Evolutionary conservation across 306 rosid genomes (phyloP), one percentile per base, ranked within the genome.

Genomic region (Cucumis hystrix): DNA sequence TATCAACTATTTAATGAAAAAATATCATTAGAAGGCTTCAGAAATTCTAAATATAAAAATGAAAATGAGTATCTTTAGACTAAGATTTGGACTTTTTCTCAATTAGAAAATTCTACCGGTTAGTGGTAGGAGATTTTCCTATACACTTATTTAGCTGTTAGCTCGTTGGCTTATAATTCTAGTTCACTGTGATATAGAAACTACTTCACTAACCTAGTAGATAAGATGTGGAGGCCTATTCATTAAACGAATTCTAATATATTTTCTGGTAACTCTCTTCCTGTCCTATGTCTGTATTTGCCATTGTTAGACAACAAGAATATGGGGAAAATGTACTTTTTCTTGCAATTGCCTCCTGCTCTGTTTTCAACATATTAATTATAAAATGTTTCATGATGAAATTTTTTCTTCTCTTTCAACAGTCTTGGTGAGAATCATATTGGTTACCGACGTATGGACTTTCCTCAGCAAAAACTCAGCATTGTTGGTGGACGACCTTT

Each of bases 401-500:
- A 80, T 51, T 74, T 62, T 17, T 82, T 76, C 33, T 65, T 62
- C 80, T 72, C 81, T 62, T 77, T 79, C 12, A 62, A 84, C 93
- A 95, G 98, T 84, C 97, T 95, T 45, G 97, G 96, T 16, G 84
- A 87, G 83, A 87, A 83, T 65, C 97, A 95, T 17, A 93, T 89
- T 80, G 98, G 85, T 67, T 95, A 95, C 86, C 82, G 52, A 56
- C 81, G 86, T 77, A 61, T 87, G 82, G 97, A 95, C 85, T 95
- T 87, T 74, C 95, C 97, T 77, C 51, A 28, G 58, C 75, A 87
- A 75, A 95, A 90, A 86, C 82, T 89, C 65, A 95, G 97, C 58
- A 80, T 95, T 79, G 87, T 92, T 78, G 98, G 98, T 63, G 98
- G 97, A 61, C 90, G 97, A 25, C 97, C 98, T 61, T 95, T 95